Percentiles rank a stretch among this genome's conserved stretches.
Conservation (phyloP, 768 basidiomycete genomes). For the Coprinopsis cinerea region DNA sequence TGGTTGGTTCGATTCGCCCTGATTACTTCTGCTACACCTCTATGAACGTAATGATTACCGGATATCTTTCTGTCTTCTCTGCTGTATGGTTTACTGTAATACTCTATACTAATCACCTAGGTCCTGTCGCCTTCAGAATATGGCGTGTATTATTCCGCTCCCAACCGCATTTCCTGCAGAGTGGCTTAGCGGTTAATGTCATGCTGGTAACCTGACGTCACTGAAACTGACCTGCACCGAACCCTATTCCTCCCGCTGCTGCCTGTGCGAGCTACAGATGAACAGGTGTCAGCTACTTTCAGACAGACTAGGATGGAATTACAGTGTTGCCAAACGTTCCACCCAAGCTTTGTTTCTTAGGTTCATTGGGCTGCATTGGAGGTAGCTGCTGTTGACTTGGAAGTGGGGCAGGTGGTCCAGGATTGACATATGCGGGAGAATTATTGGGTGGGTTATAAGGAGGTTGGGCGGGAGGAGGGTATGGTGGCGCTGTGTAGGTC, state of each 20-base stretch:
- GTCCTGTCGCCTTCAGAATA: conserved; percentile 32
- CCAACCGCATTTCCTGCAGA: conserved; percentile 38
- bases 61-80: too few species aligned
- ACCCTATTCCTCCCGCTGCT: conserved; percentile 63
- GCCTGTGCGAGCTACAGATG: conserved; percentile 40
- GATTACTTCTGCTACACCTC: neutral
- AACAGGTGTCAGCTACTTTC: neutral
- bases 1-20: conserved; percentile 60
- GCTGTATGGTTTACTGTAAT: too few species aligned
- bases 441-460: too few species aligned
- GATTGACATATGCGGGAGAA: too few species aligned
- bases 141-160: conserved; percentile 38
- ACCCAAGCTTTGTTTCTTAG: conserved; percentile 50
- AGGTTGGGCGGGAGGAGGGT: too few species aligned
- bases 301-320: conserved; percentile 6
- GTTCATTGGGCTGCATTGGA: too few species aligned
- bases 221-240: conserved; percentile 60
- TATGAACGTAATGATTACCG: too few species aligned
- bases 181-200: conserved; percentile 11
- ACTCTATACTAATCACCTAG: neutral
- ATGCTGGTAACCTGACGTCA: too few species aligned
- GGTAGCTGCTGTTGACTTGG: too few species aligned
- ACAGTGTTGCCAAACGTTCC: conserved; percentile 49
- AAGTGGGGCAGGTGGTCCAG: too few species aligned
- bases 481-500: too few species aligned